Evolutionary conservation across 768 basidiomycete genomes (phyloP).

Genomic region (Amanita rubescens): DNA sequence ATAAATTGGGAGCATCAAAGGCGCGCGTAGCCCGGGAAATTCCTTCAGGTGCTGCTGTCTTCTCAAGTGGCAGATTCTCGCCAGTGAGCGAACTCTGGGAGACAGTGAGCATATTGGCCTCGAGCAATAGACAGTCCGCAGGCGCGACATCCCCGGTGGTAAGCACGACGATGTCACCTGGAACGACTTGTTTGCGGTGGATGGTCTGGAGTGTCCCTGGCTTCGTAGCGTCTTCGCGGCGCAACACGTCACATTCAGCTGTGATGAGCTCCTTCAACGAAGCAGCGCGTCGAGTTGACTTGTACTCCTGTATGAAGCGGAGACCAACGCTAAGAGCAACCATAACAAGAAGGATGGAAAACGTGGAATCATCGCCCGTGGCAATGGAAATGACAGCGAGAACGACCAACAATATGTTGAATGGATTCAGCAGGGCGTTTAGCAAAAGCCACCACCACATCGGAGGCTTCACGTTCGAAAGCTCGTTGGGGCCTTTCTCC

Average conservation of each 20-base stretch:
- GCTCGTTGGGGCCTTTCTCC: slow-evolving; percentile 19
- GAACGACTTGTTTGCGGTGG: slow-evolving; percentile 24
- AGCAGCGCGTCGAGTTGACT: slow-evolving; percentile 27
- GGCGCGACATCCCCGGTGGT: slow-evolving; percentile 29
- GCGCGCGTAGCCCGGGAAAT: slow-evolving; percentile 18
- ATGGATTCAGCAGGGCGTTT: slow-evolving; percentile 27
- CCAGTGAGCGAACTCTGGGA: slow-evolving; percentile 29
- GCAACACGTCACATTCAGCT: slow-evolving; percentile 25
- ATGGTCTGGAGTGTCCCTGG: slow-evolving; percentile 18
- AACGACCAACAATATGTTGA: slow-evolving; percentile 24
- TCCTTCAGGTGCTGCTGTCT: slow-evolving; percentile 15
- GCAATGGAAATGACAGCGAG: slow-evolving; percentile 24
- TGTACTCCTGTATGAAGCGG: slow-evolving; percentile 24
- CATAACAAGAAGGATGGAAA: slow-evolving; percentile 27
- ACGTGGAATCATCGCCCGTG: slow-evolving; percentile 24
- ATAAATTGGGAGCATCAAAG: slow-evolving; percentile 24
- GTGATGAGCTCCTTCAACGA: slow-evolving; percentile 25
- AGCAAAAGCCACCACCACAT: slow-evolving; percentile 20
- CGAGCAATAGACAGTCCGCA: slow-evolving; percentile 25
- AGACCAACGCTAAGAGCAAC: slow-evolving; percentile 26
- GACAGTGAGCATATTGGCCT: slow-evolving; percentile 23
- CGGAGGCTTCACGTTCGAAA: slow-evolving; percentile 24
- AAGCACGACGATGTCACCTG: slow-evolving; percentile 23
- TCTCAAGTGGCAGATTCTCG: slow-evolving; percentile 26
- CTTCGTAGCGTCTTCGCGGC: slow-evolving; percentile 6